A percentile compares a stretch with the other conserved stretches of the same genome.
Conservation (phyloP, 2,329 filamentous ascomycete species). For the Thelonectria discophora region DNA sequence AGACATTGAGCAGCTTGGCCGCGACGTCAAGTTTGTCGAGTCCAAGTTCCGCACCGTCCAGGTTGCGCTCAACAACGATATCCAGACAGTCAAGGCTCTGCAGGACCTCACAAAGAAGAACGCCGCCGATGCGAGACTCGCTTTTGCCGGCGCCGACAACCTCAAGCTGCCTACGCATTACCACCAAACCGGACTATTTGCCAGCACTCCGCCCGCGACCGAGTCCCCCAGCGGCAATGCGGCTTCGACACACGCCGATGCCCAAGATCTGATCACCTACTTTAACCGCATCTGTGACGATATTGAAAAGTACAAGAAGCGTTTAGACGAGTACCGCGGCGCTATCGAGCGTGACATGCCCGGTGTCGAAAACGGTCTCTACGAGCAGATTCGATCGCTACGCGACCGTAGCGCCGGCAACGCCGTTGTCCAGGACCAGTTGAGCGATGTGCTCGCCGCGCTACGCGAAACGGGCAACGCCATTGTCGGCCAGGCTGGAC, state of each 20-base stretch:
- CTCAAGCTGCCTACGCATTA: slow-evolving; percentile 72
- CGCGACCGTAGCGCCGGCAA: slow-evolving; percentile 47
- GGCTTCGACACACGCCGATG: slow-evolving; percentile 49
- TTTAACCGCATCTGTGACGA: slow-evolving; percentile 56
- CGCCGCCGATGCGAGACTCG: slow-evolving; percentile 73
- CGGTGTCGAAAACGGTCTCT: slow-evolving; percentile 57
- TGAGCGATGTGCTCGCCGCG: slow-evolving; percentile 50
- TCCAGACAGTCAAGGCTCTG: slow-evolving; percentile 71
- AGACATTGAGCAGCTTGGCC: slow-evolving; percentile 57
- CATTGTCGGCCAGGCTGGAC: slow-evolving; percentile 53
- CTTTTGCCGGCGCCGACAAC: slow-evolving; percentile 78
- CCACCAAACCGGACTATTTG: slow-evolving; percentile 57
- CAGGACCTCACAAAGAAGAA: slow-evolving; percentile 67
- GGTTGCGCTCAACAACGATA: slow-evolving; percentile 62
- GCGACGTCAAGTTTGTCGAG: slow-evolving; percentile 60
- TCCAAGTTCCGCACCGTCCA: slow-evolving; percentile 57
- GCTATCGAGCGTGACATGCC: slow-evolving; percentile 60
- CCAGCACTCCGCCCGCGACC: slow-evolving; percentile 43
- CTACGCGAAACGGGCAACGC: slow-evolving; percentile 52
- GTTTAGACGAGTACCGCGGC: slow-evolving; percentile 55
- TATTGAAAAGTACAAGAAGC: slow-evolving; percentile 54
- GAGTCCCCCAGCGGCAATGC: slow-evolving; percentile 46
- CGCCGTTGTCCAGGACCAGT: slow-evolving; percentile 49
- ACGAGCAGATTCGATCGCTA: slow-evolving; percentile 52
- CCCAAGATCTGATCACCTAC: slow-evolving; percentile 56